Evolutionary conservation across 75 land plant species (phyloP), one percentile per base, ranked within the genome.

Genomic region (Chamaecyparis obtusa): DNA sequence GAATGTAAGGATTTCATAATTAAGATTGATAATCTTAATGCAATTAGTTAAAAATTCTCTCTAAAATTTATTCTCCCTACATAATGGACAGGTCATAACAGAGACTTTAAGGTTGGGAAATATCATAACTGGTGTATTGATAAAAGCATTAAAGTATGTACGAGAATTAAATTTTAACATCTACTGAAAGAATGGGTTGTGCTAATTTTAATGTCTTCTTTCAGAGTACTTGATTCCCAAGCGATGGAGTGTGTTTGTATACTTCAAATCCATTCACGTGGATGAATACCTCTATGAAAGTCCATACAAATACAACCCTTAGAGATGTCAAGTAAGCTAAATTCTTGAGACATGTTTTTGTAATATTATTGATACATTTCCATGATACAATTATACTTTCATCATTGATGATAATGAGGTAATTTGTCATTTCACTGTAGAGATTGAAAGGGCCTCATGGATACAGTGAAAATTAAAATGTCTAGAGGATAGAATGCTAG

Each of bases 71-170:
- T n/a, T n/a, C n/a, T 19, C 43, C 41, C 46, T 24, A 10, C 83
- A 9, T 39, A 80, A 80, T 80, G 44, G 27, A 21, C 46, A 80
- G 83, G 49, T 80, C 24, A 44, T 80, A 80, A 80, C 83, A 8
- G 83, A 80, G 32, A 96, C 98, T 3, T 88, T 96, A 69, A 87
- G 98, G 80, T 57, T 96, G 88, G 97, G 94, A 32, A 96, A 96
- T 85, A 87, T 95, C 16, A 93, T 94, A 32, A 88, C 86, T 2
- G 94, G 95, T 9, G 93, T 93, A 77, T 93, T 94, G 90, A 86
- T 95, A 4, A 95, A 93, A 87, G 84, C 97, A 54, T 86, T 93
- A 87, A 87, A 89, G 78, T 95, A 95, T 86, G 92, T 96, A 7
- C n/a, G n/a, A 30, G 4, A 69, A 41, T 32, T 21, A 9, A 14